Base-by-base conservation (phyloP, 179 eudicot genomes). In the Camellia oleifera region DNA sequence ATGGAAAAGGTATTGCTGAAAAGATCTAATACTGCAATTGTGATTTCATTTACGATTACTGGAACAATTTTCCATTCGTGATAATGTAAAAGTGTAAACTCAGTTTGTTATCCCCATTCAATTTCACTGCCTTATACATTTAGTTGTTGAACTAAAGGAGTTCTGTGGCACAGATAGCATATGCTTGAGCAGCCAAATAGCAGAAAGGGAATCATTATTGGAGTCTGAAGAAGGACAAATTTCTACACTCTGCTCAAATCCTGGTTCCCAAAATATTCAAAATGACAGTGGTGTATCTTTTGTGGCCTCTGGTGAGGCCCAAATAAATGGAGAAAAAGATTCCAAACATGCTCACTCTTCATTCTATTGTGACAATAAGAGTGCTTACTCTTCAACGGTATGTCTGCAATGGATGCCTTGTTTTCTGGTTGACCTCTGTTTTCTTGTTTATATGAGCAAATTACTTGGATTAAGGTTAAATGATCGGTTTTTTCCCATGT, bases 331-430 rank as follows among this genome's bases (percentile, higher is more conserved):
- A 86, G 88, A 80, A 73, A 87, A 88, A 86, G 96, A 90, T 60
- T 78, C 89, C 40, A 87, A 82, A 75, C 63, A 40, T 83, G 88
- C 80, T 79, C 85, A 45, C 9, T 87, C 93, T 65, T 88, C 91
- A 62, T 84, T 88, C n/a, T 86, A 80, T 83, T 69, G 46, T 82
- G 97, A 94, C 70, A 86, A 88, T 74, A 94, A 89, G 88, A 90
- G 85, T 79, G 82, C 84, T 74, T 92, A 90, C 83, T 85, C 99
- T 56, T 92, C 99, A 68, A 80, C 79, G 91, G 99, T 96, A 85
- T 73, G 89, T 83, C 20, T 69, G 54, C 7, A n/a, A 17, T 69
- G 56, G 45, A 45, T 69, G 73, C 60, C n/a, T 18, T 48, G 69
- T 71, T 72, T 62, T 54, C 10, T 20, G 6, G 20, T 58, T 40